phyloP scores from a whole-genome alignment of 106 monocot genomes.

The Dendrobium huoshanense region DNA sequence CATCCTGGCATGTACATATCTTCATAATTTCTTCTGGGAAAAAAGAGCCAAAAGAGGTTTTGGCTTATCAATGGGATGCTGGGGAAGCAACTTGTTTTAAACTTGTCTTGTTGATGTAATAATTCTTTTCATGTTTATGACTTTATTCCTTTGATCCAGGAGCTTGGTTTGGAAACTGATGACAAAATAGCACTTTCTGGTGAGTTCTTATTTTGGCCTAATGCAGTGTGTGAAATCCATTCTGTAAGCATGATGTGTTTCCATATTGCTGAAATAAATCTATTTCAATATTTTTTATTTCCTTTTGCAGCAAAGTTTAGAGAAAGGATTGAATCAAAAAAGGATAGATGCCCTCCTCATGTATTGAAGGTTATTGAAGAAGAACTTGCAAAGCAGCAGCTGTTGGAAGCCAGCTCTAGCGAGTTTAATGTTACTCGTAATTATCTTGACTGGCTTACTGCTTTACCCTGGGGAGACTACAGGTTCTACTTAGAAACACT shows the following conservation, averaged over 20 bases:
- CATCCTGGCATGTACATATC: neutral
- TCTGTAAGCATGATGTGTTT: neutral
- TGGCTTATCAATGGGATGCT: neutral
- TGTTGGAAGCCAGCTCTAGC: slow-evolving; percentile 95
- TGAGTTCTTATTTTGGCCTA: slow-evolving; percentile 18
- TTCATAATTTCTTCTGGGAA: neutral
- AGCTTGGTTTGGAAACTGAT: slow-evolving; percentile 89
- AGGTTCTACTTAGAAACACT: slow-evolving; percentile 35
- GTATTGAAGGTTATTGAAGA: slow-evolving; percentile 98
- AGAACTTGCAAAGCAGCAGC: slow-evolving; percentile 84
- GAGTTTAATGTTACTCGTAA: slow-evolving; percentile 48
- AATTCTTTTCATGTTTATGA: neutral
- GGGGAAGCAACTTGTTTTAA: neutral
- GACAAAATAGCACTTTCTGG: slow-evolving; percentile 97
- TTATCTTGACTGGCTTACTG: slow-evolving; percentile 90
- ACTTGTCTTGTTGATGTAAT: neutral
- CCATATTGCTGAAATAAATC: neutral
- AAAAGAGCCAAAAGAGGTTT: neutral
- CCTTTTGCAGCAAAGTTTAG: slow-evolving; percentile 74
- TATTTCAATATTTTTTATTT: slow-evolving; percentile 1
- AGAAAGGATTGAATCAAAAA: slow-evolving; percentile 84
- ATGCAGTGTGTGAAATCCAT: neutral
- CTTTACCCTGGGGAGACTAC: slow-evolving; percentile 96
- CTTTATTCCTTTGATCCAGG: slow-evolving; percentile 35
- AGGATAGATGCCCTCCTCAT: slow-evolving; percentile 83